A percentile compares a stretch with the other conserved stretches of the same genome.
Conservation (phyloP, 2,329 filamentous ascomycete genomes). For the Fusarium robinianum region DNA sequence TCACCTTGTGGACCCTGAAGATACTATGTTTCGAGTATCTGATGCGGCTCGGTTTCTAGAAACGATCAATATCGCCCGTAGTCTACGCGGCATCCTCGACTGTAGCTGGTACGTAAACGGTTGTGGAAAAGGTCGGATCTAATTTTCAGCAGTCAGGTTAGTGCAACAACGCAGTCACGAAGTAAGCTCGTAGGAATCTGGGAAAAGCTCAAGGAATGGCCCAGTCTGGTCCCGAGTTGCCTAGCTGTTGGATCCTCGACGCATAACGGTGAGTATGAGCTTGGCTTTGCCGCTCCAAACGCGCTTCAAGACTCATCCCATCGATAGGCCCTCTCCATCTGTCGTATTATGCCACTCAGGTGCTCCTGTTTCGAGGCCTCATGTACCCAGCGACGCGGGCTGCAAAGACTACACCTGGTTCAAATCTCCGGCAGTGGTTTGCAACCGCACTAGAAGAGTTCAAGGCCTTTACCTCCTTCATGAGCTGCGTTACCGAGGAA, state of each 20-base stretch:
- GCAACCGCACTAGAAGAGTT: conserved; percentile 43
- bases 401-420: conserved; percentile 44
- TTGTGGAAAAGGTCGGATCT: background rate
- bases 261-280: conserved; percentile 25
- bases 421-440: conserved; percentile 44
- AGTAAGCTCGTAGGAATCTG: conserved; percentile 35
- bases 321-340: conserved; percentile 46
- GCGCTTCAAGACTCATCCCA: conserved; percentile 17
- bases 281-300: background rate
- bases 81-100: conserved; percentile 42
- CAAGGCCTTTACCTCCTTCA: conserved; percentile 45
- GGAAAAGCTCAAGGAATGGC: conserved; percentile 43
- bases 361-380: conserved; percentile 49
- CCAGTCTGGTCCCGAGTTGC: conserved; percentile 43
- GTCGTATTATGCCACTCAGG: conserved; percentile 48
- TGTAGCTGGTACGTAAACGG: conserved; percentile 40
- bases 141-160: conserved; percentile 13
- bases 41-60: conserved; percentile 46
- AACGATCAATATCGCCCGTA: conserved; percentile 39
- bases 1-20: conserved; percentile 42
- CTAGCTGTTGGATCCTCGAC: conserved; percentile 20
- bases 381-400: conserved; percentile 51
- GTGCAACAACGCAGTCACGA: conserved; percentile 21
- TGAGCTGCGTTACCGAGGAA: conserved; percentile 41
- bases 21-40: conserved; percentile 40